Percentiles rank a stretch among this genome's conserved stretches.
phyloP scores from a whole-genome alignment of 1,284 basidiomycete genomes.

The Phlebopus sp. region DNA sequence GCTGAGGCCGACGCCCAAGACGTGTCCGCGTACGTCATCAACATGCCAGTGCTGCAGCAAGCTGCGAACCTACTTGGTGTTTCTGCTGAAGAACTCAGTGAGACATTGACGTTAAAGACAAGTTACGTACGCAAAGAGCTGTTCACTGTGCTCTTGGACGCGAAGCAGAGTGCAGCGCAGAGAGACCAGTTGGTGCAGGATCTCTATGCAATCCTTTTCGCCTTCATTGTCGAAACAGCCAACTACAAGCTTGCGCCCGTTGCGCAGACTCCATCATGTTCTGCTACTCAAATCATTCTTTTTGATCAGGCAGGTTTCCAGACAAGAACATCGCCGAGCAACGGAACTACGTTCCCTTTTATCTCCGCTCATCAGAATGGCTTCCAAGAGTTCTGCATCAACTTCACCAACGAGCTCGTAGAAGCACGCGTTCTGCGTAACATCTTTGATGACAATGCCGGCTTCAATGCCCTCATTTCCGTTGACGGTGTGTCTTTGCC shows the following conservation, averaged over 20 bases:
- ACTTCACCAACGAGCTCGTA: constrained; percentile 82
- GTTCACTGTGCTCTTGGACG: constrained; percentile 77
- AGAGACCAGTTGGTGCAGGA: constrained; percentile 80
- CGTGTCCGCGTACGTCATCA: constrained; percentile 66
- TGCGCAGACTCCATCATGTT: constrained; percentile 42
- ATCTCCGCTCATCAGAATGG: constrained; percentile 77
- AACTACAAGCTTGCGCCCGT: constrained; percentile 79
- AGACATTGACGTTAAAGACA: constrained; percentile 79
- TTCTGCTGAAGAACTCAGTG: constrained; percentile 70
- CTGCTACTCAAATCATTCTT: constrained; percentile 69
- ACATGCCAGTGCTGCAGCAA: constrained; percentile 67
- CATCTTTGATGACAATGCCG: constrained; percentile 73
- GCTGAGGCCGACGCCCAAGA: constrained; percentile 70
- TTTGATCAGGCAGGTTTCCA: constrained; percentile 86
- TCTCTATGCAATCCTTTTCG: constrained; percentile 91
- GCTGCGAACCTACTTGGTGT: constrained; percentile 76
- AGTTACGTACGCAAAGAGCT: constrained; percentile 86
- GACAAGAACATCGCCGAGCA: constrained; percentile 62
- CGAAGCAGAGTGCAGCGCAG: constrained; percentile 69
- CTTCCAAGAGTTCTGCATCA: constrained; percentile 87
- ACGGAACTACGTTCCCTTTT: constrained; percentile 62
- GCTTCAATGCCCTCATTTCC: constrained; percentile 59
- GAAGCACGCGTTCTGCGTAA: constrained; percentile 77
- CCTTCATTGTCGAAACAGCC: constrained; percentile 87
- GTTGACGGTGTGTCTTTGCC: constrained; percentile 75